A percentile compares a stretch with the other conserved stretches of the same genome.
Conservation (phyloP, 495 filamentous ascomycete genomes). For the Glonium stellatum region DNA sequence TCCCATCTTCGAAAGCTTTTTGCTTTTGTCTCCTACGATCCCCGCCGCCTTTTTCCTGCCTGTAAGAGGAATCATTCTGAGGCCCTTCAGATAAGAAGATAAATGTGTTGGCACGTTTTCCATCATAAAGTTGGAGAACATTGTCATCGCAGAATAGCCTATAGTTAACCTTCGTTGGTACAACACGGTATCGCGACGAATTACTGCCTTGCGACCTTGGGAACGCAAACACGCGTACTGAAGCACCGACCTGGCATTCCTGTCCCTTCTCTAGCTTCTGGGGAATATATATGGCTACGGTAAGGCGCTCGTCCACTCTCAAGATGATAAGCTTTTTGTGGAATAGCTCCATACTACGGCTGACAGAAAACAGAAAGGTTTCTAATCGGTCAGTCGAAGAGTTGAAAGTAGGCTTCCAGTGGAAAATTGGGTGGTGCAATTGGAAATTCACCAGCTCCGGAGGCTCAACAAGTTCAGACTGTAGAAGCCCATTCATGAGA, state of each 20-base stretch:
- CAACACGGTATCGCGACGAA: slow-evolving; percentile 32
- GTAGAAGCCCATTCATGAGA: slow-evolving; percentile 40
- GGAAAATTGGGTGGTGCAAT: slow-evolving; percentile 36
- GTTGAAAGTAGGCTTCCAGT: slow-evolving; percentile 43
- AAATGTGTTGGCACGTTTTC: slow-evolving; percentile 40
- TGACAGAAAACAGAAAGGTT: slow-evolving; percentile 36
- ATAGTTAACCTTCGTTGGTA: slow-evolving; percentile 43
- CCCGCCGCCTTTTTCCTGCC: slow-evolving; percentile 31
- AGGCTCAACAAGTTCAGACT: slow-evolving; percentile 35
- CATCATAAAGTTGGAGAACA: slow-evolving; percentile 42
- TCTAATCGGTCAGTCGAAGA: slow-evolving; percentile 38
- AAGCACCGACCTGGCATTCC: slow-evolving; percentile 39
- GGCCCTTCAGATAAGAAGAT: slow-evolving; percentile 37
- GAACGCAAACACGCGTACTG: slow-evolving; percentile 45
- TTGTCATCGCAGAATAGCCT: slow-evolving; percentile 41
- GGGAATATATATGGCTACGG: slow-evolving; percentile 46
- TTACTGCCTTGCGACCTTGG: slow-evolving; percentile 40
- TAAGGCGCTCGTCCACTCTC: slow-evolving; percentile 42
- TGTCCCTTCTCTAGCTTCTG: slow-evolving; percentile 35
- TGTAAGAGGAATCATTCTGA: slow-evolving; percentile 37
- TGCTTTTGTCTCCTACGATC: slow-evolving; percentile 36
- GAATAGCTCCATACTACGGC: slow-evolving; percentile 37
- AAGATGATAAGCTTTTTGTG: slow-evolving; percentile 44
- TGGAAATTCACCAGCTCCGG: slow-evolving; percentile 35
- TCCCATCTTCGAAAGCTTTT: slow-evolving; percentile 36